A percentile compares a stretch with the other conserved stretches of the same genome.
These are phyloP conservation scores for Rhododendron henanense DNA, from an alignment of 148 eudicot species.

Conservation along the genomic window DNA sequence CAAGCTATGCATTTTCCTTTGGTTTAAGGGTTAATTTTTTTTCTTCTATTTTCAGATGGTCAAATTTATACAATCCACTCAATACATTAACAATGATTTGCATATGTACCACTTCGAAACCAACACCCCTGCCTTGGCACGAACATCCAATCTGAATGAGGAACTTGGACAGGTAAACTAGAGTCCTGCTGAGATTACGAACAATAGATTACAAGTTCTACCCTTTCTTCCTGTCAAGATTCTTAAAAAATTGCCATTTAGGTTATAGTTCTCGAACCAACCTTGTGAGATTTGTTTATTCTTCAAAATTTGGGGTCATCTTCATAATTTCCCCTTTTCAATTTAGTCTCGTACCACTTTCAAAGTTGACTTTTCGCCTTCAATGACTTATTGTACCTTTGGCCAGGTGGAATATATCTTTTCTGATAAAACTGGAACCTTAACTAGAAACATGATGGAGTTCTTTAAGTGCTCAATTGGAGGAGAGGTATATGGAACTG, in stretches of 20 bases:
- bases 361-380: background rate
- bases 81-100: conserved; percentile 93
- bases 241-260: conserved; percentile 26
- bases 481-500: conserved; percentile 90
- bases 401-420: conserved; percentile 95
- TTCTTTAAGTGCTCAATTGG: conserved; percentile 98
- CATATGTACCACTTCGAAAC: conserved; percentile 87
- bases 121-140: conserved; percentile 91
- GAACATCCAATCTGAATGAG: conserved; percentile 97
- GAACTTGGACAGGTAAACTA: conserved; percentile 96
- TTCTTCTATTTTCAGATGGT: conserved; percentile 59
- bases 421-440: conserved; percentile 94
- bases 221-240: background rate
- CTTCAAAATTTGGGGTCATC: background rate
- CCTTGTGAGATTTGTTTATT: background rate
- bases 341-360: background rate
- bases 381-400: conserved; percentile 2
- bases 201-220: background rate
- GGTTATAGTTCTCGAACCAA: background rate
- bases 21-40: conserved; percentile 4
- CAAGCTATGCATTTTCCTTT: conserved; percentile 2
- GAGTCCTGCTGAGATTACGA: conserved; percentile 5
- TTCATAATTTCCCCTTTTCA: background rate
- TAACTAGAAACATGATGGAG: conserved; percentile 96
- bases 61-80: conserved; percentile 81